Base-by-base conservation (phyloP, 257 asterid genomes). In the Ajuga chamaepitys region DNA sequence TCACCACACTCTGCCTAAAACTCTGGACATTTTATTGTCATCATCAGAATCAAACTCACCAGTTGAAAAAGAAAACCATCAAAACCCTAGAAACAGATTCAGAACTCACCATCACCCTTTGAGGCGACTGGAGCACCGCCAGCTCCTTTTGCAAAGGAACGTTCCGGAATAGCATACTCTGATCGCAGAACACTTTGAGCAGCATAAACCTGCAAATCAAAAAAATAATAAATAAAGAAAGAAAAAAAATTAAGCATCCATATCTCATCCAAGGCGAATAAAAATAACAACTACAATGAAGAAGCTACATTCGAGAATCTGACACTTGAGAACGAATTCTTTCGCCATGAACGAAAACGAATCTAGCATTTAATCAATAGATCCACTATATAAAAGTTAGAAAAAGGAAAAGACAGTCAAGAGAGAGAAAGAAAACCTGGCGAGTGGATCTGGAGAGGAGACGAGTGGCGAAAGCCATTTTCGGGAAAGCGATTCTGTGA, bases 61-160 rank as follows among this genome's bases (percentile, higher is more conserved):
- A 18, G 62, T 18, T 50, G 47, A 65, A 21, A 41, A 9, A 25
- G 1, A 7, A 34, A 44, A 20, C 64, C 37, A 78, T 17, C 35
- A 48, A 30, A 13, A 20, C 41, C 25, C 26, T 45, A 60, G 9
- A 53, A 38, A 62, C 30, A 45, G 16, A 51, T 7, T 44, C 11
- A 16, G 60, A 68, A 85, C 99, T 77, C 67, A 94, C 99, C 96
- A 38, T 94, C 97, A 20, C 95, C 96, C 91, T 88, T 88, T 9
- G 85, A 72, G 58, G 83, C 60, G 1, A 78, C 37, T 38, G 91
- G 86, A 68, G 95, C 73, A 70, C 75, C 41, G 41, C 71, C 80
- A 63, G 95, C 86, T 76, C 68, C 96, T 81, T 94, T 82, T 28
- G 97, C 88, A 70, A 86, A 85, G 35, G 90, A 81, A 66, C 95